Percentiles rank a stretch among this genome's conserved stretches.
Conservation (phyloP, 1,284 basidiomycete genomes). For the Malassezia vespertilionis region DNA sequence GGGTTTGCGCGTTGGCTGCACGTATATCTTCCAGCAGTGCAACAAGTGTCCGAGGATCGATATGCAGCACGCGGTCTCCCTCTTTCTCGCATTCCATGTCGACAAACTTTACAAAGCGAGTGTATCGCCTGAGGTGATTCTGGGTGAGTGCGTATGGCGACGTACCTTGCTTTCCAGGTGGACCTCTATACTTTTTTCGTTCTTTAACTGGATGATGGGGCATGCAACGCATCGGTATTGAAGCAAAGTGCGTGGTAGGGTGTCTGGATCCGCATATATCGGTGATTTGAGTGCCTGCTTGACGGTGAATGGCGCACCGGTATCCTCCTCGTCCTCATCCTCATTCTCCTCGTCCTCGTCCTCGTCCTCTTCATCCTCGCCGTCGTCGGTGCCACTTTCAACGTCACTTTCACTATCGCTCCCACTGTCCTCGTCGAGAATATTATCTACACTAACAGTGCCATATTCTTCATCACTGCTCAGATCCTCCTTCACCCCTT, state of each 20-base stretch:
- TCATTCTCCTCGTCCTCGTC: constrained; percentile 11
- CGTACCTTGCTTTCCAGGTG: constrained; percentile 13
- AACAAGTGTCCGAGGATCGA: constrained; percentile 13
- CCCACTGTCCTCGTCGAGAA: constrained; percentile 10
- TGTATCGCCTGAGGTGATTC: constrained; percentile 9
- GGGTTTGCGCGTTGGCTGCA: not conserved
- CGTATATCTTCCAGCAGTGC: constrained; percentile 13
- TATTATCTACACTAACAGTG: constrained; percentile 2
- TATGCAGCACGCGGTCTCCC: constrained; percentile 1
- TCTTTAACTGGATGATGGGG: constrained; percentile 6
- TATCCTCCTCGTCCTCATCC: constrained; percentile 11
- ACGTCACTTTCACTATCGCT: constrained; percentile 1
- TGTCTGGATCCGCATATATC: constrained; percentile 13
- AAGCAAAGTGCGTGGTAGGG: not conserved
- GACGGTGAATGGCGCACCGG: constrained; percentile 1
- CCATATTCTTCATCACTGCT: not conserved
- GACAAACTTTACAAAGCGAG: constrained; percentile 12
- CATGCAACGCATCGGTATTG: constrained; percentile 15
- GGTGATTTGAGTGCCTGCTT: constrained; percentile 7
- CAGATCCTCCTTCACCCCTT: not conserved
- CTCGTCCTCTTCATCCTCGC: constrained; percentile 7
- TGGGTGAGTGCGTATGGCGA: not conserved
- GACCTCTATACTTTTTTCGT: constrained; percentile 11
- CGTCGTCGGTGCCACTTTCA: not conserved
- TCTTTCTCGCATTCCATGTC: constrained; percentile 2